These are phyloP conservation scores for Irpex rosettiformis DNA, from an alignment of 1,284 basidiomycete genomes.

Conservation along the genomic window DNA sequence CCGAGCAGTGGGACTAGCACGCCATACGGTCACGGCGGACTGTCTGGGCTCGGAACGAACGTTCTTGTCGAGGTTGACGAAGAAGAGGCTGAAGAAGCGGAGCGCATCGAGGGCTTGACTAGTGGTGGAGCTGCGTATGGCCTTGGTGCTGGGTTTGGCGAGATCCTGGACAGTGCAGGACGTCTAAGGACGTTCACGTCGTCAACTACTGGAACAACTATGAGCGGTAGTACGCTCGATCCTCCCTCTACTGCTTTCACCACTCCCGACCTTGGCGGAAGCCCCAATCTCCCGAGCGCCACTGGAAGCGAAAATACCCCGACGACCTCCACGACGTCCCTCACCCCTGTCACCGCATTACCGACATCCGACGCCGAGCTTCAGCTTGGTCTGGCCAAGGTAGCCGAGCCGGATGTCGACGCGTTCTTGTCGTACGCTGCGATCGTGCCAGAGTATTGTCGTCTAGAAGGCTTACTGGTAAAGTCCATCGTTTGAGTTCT, in stretches of 20 bases:
- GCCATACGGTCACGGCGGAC: constrained; percentile 45
- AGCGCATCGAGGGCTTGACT: constrained; percentile 29
- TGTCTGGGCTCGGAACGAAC: constrained; percentile 55
- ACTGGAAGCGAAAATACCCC: constrained; percentile 25
- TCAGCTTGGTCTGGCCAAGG: constrained; percentile 72
- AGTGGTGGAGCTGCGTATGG: constrained; percentile 17
- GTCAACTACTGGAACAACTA: constrained; percentile 45
- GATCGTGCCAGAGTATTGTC: constrained; percentile 77
- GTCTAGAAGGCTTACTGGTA: constrained; percentile 71
- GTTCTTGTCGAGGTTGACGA: constrained; percentile 74
- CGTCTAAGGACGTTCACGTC: constrained; percentile 44
- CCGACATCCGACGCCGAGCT: constrained; percentile 66
- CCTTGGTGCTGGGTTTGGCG: constrained; percentile 32
- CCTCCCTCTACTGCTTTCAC: constrained; percentile 56
- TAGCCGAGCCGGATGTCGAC: constrained; percentile 78
- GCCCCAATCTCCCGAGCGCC: constrained; percentile 28
- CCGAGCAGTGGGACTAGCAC: constrained; percentile 54
- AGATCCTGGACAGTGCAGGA: constrained; percentile 30
- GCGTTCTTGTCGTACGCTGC: constrained; percentile 81
- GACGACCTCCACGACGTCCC: constrained; percentile 40
- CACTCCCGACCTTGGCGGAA: constrained; percentile 51
- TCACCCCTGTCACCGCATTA: constrained; percentile 67
- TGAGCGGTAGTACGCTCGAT: constrained; percentile 32
- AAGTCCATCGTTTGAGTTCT: constrained; percentile 34
- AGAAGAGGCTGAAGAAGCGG: constrained; percentile 56